Percentiles rank a stretch among this genome's conserved stretches.
Evolutionary conservation across 768 basidiomycete genomes (phyloP).

Genomic region (Lactifluus echinatus): DNA sequence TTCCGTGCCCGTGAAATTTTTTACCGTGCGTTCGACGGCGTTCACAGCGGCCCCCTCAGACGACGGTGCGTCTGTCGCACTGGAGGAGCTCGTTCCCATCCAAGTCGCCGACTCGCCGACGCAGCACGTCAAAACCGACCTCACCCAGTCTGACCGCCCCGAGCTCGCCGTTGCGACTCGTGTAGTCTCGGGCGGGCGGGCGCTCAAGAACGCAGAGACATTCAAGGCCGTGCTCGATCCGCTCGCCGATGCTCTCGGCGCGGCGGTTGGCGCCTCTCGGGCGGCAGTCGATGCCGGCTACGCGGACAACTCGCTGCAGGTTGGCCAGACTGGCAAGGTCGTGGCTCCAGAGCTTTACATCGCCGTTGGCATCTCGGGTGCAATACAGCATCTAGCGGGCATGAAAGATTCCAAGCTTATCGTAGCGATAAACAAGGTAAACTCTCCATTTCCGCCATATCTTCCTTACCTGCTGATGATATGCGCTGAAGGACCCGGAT

Average conservation of each 20-base stretch:
- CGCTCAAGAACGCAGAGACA: constrained; percentile 90
- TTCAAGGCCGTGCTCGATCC: constrained; percentile 83
- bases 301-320: constrained; percentile 94
- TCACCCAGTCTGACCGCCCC: constrained; percentile 87
- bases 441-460: constrained; percentile 14
- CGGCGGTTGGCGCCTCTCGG: constrained; percentile 95
- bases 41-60: constrained; percentile 60
- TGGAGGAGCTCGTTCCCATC: constrained; percentile 55
- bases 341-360: constrained; percentile 96
- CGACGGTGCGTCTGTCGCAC: constrained; percentile 46
- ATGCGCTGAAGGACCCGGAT: constrained; percentile 66
- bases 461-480: background rate
- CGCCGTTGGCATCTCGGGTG: constrained; percentile 94
- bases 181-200: constrained; percentile 92
- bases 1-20: constrained; percentile 80
- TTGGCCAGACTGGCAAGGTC: constrained; percentile 99
- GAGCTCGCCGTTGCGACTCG: constrained; percentile 82
- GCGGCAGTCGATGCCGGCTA: constrained; percentile 98
- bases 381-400: constrained; percentile 97
- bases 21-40: constrained; percentile 89
- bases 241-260: constrained; percentile 86
- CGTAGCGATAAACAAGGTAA: constrained; percentile 93
- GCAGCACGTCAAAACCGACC: constrained; percentile 60
- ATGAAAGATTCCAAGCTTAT: constrained; percentile 99
- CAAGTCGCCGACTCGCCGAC: constrained; percentile 48